Conservation (phyloP, 2,329 filamentous ascomycete genomes). For the Penicillium brevicompactum region DNA sequence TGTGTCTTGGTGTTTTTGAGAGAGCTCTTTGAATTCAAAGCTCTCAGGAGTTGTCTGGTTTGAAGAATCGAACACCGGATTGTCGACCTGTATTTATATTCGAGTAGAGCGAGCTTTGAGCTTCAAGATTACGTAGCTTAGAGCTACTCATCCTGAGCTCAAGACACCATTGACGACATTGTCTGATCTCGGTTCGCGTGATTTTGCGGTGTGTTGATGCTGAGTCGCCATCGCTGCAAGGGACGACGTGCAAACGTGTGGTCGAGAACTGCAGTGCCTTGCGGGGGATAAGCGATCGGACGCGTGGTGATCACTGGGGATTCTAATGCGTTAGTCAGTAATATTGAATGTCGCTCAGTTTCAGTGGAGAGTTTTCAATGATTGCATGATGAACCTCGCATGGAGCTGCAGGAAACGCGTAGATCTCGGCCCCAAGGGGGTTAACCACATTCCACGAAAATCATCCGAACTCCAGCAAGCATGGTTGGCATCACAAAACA, state of each 20-base stretch:
- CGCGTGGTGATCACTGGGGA: constrained; percentile 19
- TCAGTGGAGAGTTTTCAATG: constrained; percentile 1
- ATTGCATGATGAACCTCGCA: constrained; percentile 24
- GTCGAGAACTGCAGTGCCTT: constrained; percentile 14
- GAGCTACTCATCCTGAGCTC: background rate
- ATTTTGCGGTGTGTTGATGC: constrained; percentile 10
- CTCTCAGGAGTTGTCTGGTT: constrained; percentile 7
- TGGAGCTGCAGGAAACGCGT: constrained; percentile 11
- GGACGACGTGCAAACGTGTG: constrained; percentile 20
- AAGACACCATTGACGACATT: background rate
- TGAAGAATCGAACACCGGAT: constrained; percentile 13
- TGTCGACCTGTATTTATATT: constrained; percentile 21
- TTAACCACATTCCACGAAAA: constrained; percentile 19
- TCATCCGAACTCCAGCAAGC: constrained; percentile 1
- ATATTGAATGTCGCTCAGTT: constrained; percentile 2
- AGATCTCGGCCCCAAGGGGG: constrained; percentile 19
- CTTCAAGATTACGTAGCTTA: constrained; percentile 10
- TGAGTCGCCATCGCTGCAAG: constrained; percentile 14
- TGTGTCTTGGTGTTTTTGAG: background rate
- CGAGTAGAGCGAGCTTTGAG: background rate
- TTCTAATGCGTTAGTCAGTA: background rate
- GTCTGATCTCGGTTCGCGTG: constrained; percentile 11
- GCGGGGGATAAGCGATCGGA: constrained; percentile 14
- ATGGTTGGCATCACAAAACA: background rate
- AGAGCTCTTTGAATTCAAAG: background rate